phyloP scores from a whole-genome alignment of 257 asterid species.

The Cruciata laevipes region DNA sequence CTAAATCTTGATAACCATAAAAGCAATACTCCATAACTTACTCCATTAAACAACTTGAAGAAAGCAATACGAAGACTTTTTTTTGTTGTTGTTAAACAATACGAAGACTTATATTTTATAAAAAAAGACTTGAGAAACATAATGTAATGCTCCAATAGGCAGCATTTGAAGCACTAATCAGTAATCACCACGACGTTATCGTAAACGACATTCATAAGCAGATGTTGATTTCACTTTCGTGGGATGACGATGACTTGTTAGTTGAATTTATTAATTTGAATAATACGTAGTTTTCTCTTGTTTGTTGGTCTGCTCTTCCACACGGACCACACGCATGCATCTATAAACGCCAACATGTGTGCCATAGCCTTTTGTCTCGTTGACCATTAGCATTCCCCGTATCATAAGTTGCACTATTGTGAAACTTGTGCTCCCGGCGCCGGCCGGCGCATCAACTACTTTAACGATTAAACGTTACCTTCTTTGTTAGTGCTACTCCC shows the following conservation, averaged over 20 bases:
- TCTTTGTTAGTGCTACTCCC: too few relatives aligned
- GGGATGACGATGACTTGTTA: neutral
- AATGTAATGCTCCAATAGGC: neutral
- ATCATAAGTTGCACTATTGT: too few relatives aligned
- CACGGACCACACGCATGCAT: neutral
- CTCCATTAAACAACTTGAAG: too few relatives aligned
- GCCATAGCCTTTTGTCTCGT: neutral
- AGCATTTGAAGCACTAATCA: neutral
- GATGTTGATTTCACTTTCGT: neutral
- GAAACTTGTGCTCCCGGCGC: too few relatives aligned
- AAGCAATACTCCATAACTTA: too few relatives aligned
- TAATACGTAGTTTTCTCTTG: neutral
- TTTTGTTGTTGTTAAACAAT: too few relatives aligned
- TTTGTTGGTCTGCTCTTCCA: neutral
- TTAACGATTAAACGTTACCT: too few relatives aligned
- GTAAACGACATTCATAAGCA: neutral
- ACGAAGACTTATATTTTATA: too few relatives aligned
- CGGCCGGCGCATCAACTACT: too few relatives aligned
- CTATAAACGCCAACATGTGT: neutral
- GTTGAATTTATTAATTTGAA: too few relatives aligned
- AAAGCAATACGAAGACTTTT: too few relatives aligned
- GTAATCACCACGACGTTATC: neutral
- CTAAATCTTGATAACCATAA: too few relatives aligned
- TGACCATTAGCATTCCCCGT: neutral
- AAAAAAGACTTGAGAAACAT: neutral